These are phyloP conservation scores for Yarrowia sp. DNA, from an alignment of 805 yeast genomes.

Conservation along the genomic window DNA sequence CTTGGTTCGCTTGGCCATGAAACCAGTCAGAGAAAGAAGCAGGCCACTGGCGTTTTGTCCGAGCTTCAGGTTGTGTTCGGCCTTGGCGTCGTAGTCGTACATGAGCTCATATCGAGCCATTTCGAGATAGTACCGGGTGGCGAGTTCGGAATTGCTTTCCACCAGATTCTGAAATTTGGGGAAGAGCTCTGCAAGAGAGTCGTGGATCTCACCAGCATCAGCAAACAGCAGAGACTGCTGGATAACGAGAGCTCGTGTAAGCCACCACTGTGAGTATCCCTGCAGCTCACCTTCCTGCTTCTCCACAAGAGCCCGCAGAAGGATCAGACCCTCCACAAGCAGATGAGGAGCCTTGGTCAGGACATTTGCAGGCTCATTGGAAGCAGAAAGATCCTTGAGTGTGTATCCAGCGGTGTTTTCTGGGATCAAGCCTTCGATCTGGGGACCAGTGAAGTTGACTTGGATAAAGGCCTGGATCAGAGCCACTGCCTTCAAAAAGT, in stretches of 20 bases:
- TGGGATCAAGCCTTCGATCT: constrained; percentile 41
- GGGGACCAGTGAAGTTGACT: constrained; percentile 82
- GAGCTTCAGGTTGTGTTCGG: constrained; percentile 32
- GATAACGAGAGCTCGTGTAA: constrained; percentile 38
- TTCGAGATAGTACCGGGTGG: constrained; percentile 60
- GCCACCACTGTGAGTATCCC: constrained; percentile 36
- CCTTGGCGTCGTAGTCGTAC: constrained; percentile 37
- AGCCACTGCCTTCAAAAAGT: constrained; percentile 49
- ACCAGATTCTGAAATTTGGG: constrained; percentile 7
- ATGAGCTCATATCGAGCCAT: constrained; percentile 50
- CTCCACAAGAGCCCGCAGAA: constrained; percentile 45
- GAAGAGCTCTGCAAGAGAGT: constrained; percentile 30
- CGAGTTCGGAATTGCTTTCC: constrained; percentile 36
- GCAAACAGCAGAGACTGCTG: constrained; percentile 39
- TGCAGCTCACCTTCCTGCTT: constrained; percentile 28
- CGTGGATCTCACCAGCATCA: constrained; percentile 35
- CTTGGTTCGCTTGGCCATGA: constrained; percentile 83
- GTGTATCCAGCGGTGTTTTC: constrained; percentile 31
- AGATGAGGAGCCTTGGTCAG: constrained; percentile 53
- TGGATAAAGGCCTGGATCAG: constrained; percentile 69
- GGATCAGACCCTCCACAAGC: constrained; percentile 45
- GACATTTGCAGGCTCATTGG: constrained; percentile 72
- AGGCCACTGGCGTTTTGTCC: constrained; percentile 52
- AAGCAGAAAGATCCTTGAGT: constrained; percentile 45
- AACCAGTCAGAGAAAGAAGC: constrained; percentile 76